Evolutionary conservation across 345 rosid species (phyloP).

Genomic region (Linum trigynum): DNA sequence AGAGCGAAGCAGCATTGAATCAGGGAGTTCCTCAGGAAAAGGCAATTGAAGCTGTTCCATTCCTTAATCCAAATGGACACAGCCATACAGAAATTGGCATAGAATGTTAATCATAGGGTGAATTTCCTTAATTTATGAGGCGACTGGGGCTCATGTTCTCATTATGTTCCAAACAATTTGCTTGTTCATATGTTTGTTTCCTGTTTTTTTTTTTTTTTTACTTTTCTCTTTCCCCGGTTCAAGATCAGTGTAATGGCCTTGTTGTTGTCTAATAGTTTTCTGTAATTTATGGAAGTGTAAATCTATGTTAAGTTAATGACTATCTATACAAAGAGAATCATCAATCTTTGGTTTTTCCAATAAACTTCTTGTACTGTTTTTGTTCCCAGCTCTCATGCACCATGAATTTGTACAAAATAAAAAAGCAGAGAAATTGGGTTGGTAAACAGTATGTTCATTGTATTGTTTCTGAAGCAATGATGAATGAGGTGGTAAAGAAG

Average conservation of each 20-base stretch:
- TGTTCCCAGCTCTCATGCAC: neutral
- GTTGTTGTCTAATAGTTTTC: conserved; percentile 16
- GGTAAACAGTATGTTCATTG: too few species aligned
- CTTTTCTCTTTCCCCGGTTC: neutral
- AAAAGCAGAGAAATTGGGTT: neutral
- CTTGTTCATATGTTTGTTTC: conserved; percentile 9
- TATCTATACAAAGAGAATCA: conserved; percentile 17
- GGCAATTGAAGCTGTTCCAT: conserved; percentile 13
- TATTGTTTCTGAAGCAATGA: neutral
- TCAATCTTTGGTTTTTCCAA: conserved; percentile 16
- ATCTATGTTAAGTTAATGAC: conserved; percentile 36
- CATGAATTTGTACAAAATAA: neutral
- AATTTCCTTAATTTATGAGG: conserved; percentile 31
- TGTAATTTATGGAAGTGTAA: conserved; percentile 42
- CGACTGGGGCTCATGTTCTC: conserved; percentile 11
- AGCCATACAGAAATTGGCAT: conserved; percentile 18
- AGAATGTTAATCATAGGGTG: conserved; percentile 26
- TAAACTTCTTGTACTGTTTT: conserved; percentile 4
- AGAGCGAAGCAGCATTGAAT: neutral
- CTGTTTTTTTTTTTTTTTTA: conserved; percentile 19
- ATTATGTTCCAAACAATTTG: neutral
- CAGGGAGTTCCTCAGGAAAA: conserved; percentile 27
- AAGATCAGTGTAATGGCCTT: conserved; percentile 18
- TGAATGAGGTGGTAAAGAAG: conserved; percentile 1
- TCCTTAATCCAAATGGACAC: conserved; percentile 20